These are phyloP conservation scores for Cryphonectria naterciae DNA, from an alignment of 2,329 filamentous ascomycete genomes.

Conservation along the genomic window DNA sequence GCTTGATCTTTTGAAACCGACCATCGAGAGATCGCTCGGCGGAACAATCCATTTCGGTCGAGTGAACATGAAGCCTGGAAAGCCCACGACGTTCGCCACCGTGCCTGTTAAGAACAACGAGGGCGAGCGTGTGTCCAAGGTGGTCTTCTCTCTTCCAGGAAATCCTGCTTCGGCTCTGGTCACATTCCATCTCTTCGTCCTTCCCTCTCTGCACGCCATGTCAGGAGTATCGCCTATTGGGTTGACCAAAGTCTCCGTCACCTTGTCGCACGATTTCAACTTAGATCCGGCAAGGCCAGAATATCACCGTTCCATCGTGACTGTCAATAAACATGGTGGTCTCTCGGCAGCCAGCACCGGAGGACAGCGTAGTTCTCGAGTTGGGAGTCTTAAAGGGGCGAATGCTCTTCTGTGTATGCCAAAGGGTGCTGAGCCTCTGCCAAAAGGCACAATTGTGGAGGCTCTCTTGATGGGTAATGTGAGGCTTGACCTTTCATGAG, in stretches of 20 bases:
- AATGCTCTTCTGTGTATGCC: constrained; percentile 85
- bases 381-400: constrained; percentile 85
- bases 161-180: constrained; percentile 94
- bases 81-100: constrained; percentile 95
- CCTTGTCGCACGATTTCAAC: constrained; percentile 71
- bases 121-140: constrained; percentile 64
- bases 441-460: constrained; percentile 72
- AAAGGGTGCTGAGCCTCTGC: constrained; percentile 63
- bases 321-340: constrained; percentile 65
- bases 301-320: constrained; percentile 85
- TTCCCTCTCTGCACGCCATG: constrained; percentile 81
- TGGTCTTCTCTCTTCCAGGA: constrained; percentile 88
- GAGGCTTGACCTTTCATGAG: constrained; percentile 34
- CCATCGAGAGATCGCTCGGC: constrained; percentile 85
- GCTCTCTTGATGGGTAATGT: constrained; percentile 75
- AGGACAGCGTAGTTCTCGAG: constrained; percentile 83
- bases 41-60: constrained; percentile 96
- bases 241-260: constrained; percentile 72
- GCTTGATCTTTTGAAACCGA: constrained; percentile 93
- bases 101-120: constrained; percentile 67
- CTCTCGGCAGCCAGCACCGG: constrained; percentile 83
- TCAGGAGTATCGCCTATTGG: constrained; percentile 71
- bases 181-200: constrained; percentile 90
- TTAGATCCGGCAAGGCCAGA: constrained; percentile 80
- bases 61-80: constrained; percentile 97